Evolutionary conservation across 768 basidiomycete genomes (phyloP).

Genomic region (Mycena rebaudengoi): DNA sequence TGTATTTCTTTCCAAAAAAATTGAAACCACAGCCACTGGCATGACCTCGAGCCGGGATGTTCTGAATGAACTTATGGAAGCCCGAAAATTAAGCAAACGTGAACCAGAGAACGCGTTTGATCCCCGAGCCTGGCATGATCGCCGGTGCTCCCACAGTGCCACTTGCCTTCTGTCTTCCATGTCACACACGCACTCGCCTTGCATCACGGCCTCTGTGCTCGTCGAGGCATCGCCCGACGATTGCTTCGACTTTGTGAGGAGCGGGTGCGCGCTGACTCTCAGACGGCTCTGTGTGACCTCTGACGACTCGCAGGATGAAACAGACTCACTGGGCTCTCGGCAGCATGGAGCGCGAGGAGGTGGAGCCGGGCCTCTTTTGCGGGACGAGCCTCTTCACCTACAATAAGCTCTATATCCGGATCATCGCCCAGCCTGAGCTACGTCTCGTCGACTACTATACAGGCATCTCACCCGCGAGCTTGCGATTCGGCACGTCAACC

Average conservation of each 20-base stretch:
- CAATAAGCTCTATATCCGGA: constrained; percentile 18
- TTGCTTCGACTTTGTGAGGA: constrained; percentile 18
- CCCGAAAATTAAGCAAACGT: too few species aligned
- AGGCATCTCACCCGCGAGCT: constrained; percentile 17
- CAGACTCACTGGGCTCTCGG: constrained; percentile 19
- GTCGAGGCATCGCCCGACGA: constrained; percentile 16
- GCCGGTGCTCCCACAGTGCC: constrained; percentile 16
- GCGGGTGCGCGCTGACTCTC: constrained; percentile 13
- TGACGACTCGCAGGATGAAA: constrained; percentile 17
- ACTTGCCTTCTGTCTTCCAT: constrained; percentile 19
- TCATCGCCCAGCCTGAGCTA: constrained; percentile 17
- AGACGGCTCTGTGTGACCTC: constrained; percentile 18
- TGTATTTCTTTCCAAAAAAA: not conserved
- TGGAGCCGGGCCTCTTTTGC: constrained; percentile 19
- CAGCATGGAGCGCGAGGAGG: constrained; percentile 19
- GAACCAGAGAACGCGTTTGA: constrained; percentile 13
- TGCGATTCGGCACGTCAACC: constrained; percentile 17
- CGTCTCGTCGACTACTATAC: constrained; percentile 19
- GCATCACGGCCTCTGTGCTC: constrained; percentile 19
- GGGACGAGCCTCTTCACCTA: constrained; percentile 18
- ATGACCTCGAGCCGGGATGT: not conserved
- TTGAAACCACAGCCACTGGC: not conserved
- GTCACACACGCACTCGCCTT: constrained; percentile 17
- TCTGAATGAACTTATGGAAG: not conserved
- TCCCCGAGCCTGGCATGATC: constrained; percentile 15